A percentile compares a stretch with the other conserved stretches of the same genome.
Evolutionary conservation across 805 yeast species (phyloP).

Genomic region (Candida verbasci): DNA sequence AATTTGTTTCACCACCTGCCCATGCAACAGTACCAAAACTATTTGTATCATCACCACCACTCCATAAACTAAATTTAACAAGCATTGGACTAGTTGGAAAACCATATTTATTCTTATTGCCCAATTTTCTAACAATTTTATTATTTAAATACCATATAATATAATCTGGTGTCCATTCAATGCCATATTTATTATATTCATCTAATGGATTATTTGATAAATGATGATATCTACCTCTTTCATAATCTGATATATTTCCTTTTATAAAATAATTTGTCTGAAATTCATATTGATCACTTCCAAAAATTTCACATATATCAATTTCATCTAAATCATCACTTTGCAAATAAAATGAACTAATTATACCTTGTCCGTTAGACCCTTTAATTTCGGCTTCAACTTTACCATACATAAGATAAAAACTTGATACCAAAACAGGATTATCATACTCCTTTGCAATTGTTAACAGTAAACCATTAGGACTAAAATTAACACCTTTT

Average conservation of each 20-base stretch:
- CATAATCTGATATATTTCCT: slow-evolving; percentile 33
- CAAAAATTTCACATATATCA: slow-evolving; percentile 37
- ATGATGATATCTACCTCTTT: slow-evolving; percentile 30
- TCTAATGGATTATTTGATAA: slow-evolving; percentile 20
- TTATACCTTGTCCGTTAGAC: slow-evolving; percentile 30
- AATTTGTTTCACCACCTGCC: slow-evolving; percentile 38
- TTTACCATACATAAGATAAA: slow-evolving; percentile 31
- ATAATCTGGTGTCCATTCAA: slow-evolving; percentile 33
- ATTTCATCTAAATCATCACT: slow-evolving; percentile 41
- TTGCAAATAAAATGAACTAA: slow-evolving; percentile 38
- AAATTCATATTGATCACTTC: slow-evolving; percentile 25
- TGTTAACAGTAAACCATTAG: slow-evolving; percentile 10
- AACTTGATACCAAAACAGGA: slow-evolving; percentile 26
- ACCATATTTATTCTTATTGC: slow-evolving; percentile 19
- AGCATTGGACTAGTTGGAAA: slow-evolving; percentile 35
- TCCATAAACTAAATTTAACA: slow-evolving; percentile 36
- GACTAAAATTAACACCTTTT: slow-evolving; percentile 9
- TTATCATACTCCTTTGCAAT: slow-evolving; percentile 24
- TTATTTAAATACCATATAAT: slow-evolving; percentile 31
- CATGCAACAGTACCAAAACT: slow-evolving; percentile 33
- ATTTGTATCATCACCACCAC: slow-evolving; percentile 35
- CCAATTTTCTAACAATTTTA: slow-evolving; percentile 19
- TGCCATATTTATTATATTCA: slow-evolving; percentile 24
- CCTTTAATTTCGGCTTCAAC: slow-evolving; percentile 33
- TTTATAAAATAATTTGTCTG: slow-evolving; percentile 38